Base-by-base conservation (phyloP, 169 alveolate species). In the Plasmodium sp. region DNA sequence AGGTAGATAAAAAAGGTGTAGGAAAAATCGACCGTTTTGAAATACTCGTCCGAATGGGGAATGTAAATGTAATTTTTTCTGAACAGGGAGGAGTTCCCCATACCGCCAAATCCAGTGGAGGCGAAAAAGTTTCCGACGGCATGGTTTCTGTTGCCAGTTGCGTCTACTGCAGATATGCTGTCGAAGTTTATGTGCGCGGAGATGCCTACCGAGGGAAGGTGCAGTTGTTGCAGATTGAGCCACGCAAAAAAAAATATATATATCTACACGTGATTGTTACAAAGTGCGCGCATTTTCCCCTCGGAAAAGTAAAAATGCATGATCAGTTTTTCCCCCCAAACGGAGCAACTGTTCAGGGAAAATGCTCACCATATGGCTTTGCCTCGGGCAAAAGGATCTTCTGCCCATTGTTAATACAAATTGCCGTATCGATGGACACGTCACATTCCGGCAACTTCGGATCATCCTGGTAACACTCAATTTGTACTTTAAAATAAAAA, bases 51-150 rank as follows among this genome's bases (percentile, higher is more conserved):
- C 16, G 93, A 77, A 22, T 96, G 96, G n/a, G 95, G 92, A 33
- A 95, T 84, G 90, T 96, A 96, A 16, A 97, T 90, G 58, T 96
- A 97, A 96, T 97, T 97, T 93, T 96, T 92, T 51, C 98, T 92
- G 93, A 97, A 97, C 90, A 96, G 93, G 1, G 96, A 98, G 22
- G 98, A 96, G 74, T 96, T 96, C 16, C 98, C 98, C 7, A 93
- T 83, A n/a, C 98, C 98, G 4, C 98, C 98, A 79, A 97, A 96
- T n/a, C 98, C 98, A 16, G 98, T 39, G 62, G 97, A 97, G 10
- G 98, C 98, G 82, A 95, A 93, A 84, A 96, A 93, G 22, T 92
- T 94, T n/a, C 98, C 98, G 2, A 96, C 75, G 36, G 97, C 98
- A 86, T 97, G 98, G 82, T 97, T 97, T 33, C 98, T 95, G 39